phyloP scores from a whole-genome alignment of 441 rosid species.

The Euphorbia schlechtendalii region DNA sequence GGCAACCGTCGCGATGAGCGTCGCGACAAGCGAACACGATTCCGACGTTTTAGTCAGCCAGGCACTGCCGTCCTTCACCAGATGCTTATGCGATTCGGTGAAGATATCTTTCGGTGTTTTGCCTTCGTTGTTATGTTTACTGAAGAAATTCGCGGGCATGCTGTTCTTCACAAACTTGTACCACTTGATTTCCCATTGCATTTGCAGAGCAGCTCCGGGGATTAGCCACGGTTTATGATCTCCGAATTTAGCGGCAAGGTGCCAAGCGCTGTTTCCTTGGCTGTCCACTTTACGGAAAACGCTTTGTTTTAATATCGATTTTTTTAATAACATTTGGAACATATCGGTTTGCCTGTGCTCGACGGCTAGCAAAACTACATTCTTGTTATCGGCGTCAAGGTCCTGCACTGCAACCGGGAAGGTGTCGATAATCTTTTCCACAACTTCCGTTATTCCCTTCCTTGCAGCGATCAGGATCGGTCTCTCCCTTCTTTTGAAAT shows the following conservation, averaged over 20 bases:
- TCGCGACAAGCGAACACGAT: slow-evolving; percentile 47
- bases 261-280: slow-evolving; percentile 37
- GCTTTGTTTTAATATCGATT: too few species aligned
- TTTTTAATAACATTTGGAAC: slow-evolving; percentile 15
- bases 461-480: too few species aligned
- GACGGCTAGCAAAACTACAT: slow-evolving; percentile 26
- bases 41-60: slow-evolving; percentile 45
- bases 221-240: slow-evolving; percentile 32
- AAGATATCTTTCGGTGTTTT: slow-evolving; percentile 31
- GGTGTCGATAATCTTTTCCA: too few species aligned
- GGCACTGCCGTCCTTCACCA: slow-evolving; percentile 30
- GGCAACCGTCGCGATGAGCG: slow-evolving; percentile 45
- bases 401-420: too few species aligned
- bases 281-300: slow-evolving; percentile 25
- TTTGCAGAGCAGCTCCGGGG: slow-evolving; percentile 35
- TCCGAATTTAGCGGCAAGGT: slow-evolving; percentile 34
- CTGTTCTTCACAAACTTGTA: too few species aligned
- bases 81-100: slow-evolving; percentile 28
- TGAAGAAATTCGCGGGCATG: too few species aligned
- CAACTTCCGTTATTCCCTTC: too few species aligned
- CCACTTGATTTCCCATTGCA: too few species aligned
- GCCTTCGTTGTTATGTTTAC: slow-evolving; percentile 25
- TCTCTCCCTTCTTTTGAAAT: too few species aligned
- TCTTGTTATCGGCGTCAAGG: slow-evolving; percentile 17
- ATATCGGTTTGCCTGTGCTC: slow-evolving; percentile 21